Evolutionary conservation across 441 rosid genomes (phyloP).

Genomic region (Erodium moschatum): DNA sequence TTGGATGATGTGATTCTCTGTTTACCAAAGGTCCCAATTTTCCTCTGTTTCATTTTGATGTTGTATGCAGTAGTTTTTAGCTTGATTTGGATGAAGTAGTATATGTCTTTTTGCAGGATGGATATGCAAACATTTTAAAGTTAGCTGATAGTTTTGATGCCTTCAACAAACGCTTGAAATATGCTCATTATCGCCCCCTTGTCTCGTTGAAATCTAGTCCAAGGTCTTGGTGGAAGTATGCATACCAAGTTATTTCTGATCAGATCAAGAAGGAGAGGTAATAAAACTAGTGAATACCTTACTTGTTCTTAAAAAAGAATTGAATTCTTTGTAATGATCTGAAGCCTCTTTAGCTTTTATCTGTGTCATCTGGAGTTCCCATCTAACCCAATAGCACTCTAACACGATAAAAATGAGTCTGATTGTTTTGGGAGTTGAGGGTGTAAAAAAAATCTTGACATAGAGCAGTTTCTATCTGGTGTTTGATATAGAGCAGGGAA

Average conservation of each 20-base stretch:
- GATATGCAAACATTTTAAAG: conserved; percentile 74
- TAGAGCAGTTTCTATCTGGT: not conserved
- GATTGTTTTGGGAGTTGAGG: not conserved
- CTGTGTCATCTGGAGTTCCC: not conserved
- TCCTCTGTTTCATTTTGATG: conserved; percentile 19
- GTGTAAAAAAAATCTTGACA: not conserved
- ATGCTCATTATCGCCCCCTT: conserved; percentile 84
- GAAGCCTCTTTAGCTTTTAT: not conserved
- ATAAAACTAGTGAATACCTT: conserved; percentile 12
- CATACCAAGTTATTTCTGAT: conserved; percentile 71
- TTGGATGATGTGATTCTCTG: conserved; percentile 94
- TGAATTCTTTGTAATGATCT: not conserved
- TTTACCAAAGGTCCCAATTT: conserved; percentile 67
- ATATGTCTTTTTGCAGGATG: conserved; percentile 51
- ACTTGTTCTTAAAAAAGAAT: not conserved
- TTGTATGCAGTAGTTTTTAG: conserved; percentile 14
- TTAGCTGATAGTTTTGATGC: conserved; percentile 92
- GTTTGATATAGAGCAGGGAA: not conserved
- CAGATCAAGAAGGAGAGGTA: conserved; percentile 90
- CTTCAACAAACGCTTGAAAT: conserved; percentile 77
- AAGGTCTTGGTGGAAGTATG: conserved; percentile 95
- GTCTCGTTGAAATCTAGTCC: conserved; percentile 63
- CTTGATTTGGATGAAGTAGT: conserved; percentile 24
- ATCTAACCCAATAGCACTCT: conserved; percentile 1
- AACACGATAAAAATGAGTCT: not conserved